Base-by-base conservation (phyloP, 805 yeast species). In the Kuraishia floccosa region DNA sequence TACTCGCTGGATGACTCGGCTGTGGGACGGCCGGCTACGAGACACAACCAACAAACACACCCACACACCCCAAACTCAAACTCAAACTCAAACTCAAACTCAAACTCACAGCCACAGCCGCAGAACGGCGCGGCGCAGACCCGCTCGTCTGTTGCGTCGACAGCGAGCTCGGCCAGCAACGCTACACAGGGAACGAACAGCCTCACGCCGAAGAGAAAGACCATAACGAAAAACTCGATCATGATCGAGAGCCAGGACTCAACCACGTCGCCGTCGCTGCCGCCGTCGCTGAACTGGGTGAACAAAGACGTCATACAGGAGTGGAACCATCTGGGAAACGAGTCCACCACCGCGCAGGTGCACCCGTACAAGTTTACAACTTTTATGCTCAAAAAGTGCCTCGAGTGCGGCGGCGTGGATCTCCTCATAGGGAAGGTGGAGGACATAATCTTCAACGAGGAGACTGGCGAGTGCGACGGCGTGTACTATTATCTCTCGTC, bases 331-430 rank as follows among this genome's bases (percentile, higher is more conserved):
- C 56, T 89, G 30, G 96, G 97, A 19, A 89, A 82, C 15, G 68
- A 72, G 19, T 87, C 79, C 37, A 76, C 93, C 10, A 89, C 96
- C 1, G 97, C 96, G 0, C 97, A 91, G 56, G 95, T 91, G 5
- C 96, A 89, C 50, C 97, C 98, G 2, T 85, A 80, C 57, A 79
- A 79, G 48, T 87, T 91, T 56, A 89, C 97, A n/a, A 80, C 79
- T 33, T 82, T 71, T 48, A 62, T 89, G 8, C 57, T 89, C 38
- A 72, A 74, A 39, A 79, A 83, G 47, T 93, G 94, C 30, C 71
- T 81, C 42, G 85, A 80, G 40, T 59, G 79, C 2, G 94, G 91
- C 6, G 73, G 81, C 13, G 82, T 87, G n/a, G 91, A 82, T 42
- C 58, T 91, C 25, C 65, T 89, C 9, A 63, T 83, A 35, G 98